Base-by-base conservation (phyloP, 306 rosid species). In the Prunus fruticosa region DNA sequence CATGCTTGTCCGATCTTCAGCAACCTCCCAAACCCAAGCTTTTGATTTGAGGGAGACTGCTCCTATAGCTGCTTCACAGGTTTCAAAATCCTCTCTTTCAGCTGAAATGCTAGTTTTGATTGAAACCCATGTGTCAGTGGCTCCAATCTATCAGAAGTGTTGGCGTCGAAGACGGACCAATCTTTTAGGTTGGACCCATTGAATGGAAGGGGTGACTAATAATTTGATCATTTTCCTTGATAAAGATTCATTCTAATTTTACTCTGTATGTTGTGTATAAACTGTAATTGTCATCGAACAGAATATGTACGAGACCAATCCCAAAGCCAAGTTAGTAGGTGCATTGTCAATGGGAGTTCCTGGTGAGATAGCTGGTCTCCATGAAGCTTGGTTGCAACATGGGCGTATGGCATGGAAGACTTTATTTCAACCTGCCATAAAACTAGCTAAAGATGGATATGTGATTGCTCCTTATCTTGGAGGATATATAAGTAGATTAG, bases 21-120 rank as follows among this genome's bases (percentile, higher is more conserved):
- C 88, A 18, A 89, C 89, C 54, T 75, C 75, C 16, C 65, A 80
- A 64, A 66, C 93, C 2, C 77, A 89, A 79, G 96, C 98, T 75
- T 86, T 86, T 78, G 93, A 95, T 78, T 78, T 94, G 82, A 86
- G 98, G 86, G 97, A 92, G 89, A 90, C 96, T 64, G 98, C 98
- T 68, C 98, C 98, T 34, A 88, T 53, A 60, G 96, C 95, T 82
- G 95, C 98, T 80, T 87, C 96, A 50, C 78, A 92, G 98, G 98
- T 94, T 73, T 23, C 61, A 71, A n/a, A 47, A 8, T 73, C 73
- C 64, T 25, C 43, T 82, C 63, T 43, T 84, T 78, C 67, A 76
- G 67, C 63, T 78, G 73, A 75, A 73, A 52, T 64, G 19, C 62
- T 72, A 3, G n/a, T 51, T 16, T 41, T 34, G 46, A 43, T 76